Conservation (phyloP, 169 alveolate species). For the Babesia bovis region DNA sequence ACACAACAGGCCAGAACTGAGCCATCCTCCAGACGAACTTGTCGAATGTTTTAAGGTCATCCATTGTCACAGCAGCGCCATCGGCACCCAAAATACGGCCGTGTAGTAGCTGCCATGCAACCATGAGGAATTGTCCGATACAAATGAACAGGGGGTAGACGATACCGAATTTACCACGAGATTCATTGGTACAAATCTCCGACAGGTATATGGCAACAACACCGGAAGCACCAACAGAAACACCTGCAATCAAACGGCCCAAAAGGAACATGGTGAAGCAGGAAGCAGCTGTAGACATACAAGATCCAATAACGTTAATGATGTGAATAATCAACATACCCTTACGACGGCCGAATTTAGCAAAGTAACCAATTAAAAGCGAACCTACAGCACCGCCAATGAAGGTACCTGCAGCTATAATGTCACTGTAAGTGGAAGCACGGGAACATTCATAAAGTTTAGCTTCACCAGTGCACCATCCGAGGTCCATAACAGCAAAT, state of each 20-base stretch:
- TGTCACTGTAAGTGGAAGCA: constrained; percentile 47
- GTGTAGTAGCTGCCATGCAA: constrained; percentile 74
- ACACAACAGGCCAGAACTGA: constrained; percentile 65
- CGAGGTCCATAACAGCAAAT: constrained; percentile 70
- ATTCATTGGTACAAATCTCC: constrained; percentile 77
- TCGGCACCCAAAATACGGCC: constrained; percentile 30
- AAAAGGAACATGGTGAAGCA: constrained; percentile 69
- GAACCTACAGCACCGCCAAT: constrained; percentile 76
- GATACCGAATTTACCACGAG: constrained; percentile 78
- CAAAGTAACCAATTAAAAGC: constrained; percentile 55
- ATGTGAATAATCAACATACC: constrained; percentile 60
- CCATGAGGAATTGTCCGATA: constrained; percentile 79
- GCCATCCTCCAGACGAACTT: constrained; percentile 70
- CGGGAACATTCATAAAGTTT: constrained; percentile 15
- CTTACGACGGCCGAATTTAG: constrained; percentile 69
- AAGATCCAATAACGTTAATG: constrained; percentile 63
- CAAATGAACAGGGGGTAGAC: constrained; percentile 79
- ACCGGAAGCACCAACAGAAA: constrained; percentile 82
- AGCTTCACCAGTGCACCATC: constrained; percentile 67
- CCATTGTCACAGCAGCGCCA: constrained; percentile 9
- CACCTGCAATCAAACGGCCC: constrained; percentile 79
- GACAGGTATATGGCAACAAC: constrained; percentile 80
- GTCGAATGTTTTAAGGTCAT: constrained; percentile 26
- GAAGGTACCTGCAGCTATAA: constrained; percentile 67
- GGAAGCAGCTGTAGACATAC: constrained; percentile 63